phyloP scores from a whole-genome alignment of 371 early-diverging fungal genomes.

The Rhizopus arrhizus region DNA sequence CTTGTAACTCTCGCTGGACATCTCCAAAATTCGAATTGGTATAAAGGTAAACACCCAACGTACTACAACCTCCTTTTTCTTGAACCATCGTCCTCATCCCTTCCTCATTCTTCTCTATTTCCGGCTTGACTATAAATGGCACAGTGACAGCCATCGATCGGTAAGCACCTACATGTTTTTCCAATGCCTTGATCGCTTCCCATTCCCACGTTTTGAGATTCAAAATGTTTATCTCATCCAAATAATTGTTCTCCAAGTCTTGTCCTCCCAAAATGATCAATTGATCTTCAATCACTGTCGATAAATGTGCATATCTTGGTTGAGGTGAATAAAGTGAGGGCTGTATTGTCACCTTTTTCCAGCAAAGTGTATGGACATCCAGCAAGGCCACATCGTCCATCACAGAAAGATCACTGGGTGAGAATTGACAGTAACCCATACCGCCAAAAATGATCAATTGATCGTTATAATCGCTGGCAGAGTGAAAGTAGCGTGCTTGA shows the following conservation, averaged over 20 bases:
- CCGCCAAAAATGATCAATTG: conserved; percentile 65
- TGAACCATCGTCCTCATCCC: neutral
- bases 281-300: conserved; percentile 59
- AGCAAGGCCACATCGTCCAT: conserved; percentile 75
- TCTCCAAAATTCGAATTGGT: conserved; percentile 83
- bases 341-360: conserved; percentile 57
- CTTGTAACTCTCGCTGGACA: conserved; percentile 74
- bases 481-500: conserved; percentile 74
- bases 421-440: conserved; percentile 53
- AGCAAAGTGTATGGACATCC: conserved; percentile 65
- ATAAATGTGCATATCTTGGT: conserved; percentile 84
- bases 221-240: conserved; percentile 76
- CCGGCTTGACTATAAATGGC: conserved; percentile 12
- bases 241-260: conserved; percentile 75
- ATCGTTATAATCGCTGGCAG: conserved; percentile 62
- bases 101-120: too few relatives aligned
- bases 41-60: conserved; percentile 58
- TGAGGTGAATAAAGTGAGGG: conserved; percentile 62
- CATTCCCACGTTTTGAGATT: conserved; percentile 71
- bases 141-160: conserved; percentile 69
- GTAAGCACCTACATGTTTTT: conserved; percentile 79
- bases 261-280: conserved; percentile 82
- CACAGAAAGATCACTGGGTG: conserved; percentile 48
- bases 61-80: neutral
- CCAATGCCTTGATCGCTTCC: conserved; percentile 67